Evolutionary conservation across 2,329 filamentous ascomycete species (phyloP), one percentile per base, ranked within the genome.

Genomic region (Dissoconium aciculare): DNA sequence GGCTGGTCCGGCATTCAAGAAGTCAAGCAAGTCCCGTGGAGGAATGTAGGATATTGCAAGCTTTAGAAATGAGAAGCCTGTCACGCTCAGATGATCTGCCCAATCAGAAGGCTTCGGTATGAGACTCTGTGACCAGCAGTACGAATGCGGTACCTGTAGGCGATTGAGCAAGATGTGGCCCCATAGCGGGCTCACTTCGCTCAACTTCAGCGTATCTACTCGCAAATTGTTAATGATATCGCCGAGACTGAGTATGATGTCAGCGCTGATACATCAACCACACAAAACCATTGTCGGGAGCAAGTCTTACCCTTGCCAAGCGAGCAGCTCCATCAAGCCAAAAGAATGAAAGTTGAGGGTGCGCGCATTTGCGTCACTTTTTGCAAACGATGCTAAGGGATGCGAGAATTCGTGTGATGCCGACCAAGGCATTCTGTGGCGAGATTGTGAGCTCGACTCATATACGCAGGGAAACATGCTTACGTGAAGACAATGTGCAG

Each of bases 221-320:
- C 84, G 66, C 46, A 91, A 92, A 5, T 73, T 68, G 49, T 93
- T 93, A 46, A 92, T 84, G 3, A 92, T 63, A 53, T 92, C 83
- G 17, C 83, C 83, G 5, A 92, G 19, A 23, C 19, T 23, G 19
- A n/a, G n/a, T n/a, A 23, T n/a, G n/a, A n/a, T n/a, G n/a, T n/a
- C n/a, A n/a, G n/a, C n/a, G n/a, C n/a, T n/a, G n/a, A n/a, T n/a
- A n/a, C n/a, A n/a, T 58, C 19, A n/a, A 23, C 8, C 8, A n/a
- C 19, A n/a, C n/a, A n/a, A 8, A 8, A n/a, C 19, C 19, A 23
- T 23, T 8, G 19, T 23, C 19, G n/a, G n/a, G 19, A 23, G 8
- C 8, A n/a, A 8, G 19, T 8, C 19, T 23, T 23, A 23, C 12
- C 81, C 82, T 53, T 91, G 81, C 81, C 81, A 89, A 9, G 82